phyloP scores from a whole-genome alignment of 768 basidiomycete species.

The Boletus subparvulus region DNA sequence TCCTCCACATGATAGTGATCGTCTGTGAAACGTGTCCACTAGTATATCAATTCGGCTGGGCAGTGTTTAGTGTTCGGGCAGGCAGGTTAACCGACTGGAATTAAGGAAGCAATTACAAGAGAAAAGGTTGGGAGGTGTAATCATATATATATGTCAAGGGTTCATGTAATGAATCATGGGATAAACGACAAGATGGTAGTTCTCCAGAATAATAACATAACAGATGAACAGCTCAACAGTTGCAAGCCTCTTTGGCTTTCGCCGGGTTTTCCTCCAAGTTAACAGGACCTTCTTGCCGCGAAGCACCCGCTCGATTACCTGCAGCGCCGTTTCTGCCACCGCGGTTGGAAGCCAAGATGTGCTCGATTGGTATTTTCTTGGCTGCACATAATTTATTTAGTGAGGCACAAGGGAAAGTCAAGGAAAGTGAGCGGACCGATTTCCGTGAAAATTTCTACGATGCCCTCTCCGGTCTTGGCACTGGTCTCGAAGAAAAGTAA shows the following conservation, averaged over 20 bases:
- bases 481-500: constrained; percentile 96
- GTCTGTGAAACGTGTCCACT: constrained; percentile 9
- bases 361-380: constrained; percentile 90
- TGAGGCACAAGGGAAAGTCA: background rate
- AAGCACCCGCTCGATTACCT: constrained; percentile 49
- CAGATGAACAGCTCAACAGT: constrained; percentile 53
- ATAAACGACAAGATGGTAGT: constrained; percentile 19
- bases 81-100: constrained; percentile 14
- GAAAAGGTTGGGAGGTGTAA: constrained; percentile 15
- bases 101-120: constrained; percentile 32
- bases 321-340: constrained; percentile 60
- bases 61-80: background rate
- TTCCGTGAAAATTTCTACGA: constrained; percentile 96
- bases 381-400: constrained; percentile 40
- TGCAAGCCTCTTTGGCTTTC: constrained; percentile 77
- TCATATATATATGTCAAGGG: constrained; percentile 23
- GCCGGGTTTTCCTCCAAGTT: constrained; percentile 66
- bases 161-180: constrained; percentile 21
- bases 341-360: constrained; percentile 83
- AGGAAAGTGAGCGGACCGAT: constrained; percentile 63
- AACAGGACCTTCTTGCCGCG: constrained; percentile 55
- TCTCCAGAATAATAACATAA: constrained; percentile 15
- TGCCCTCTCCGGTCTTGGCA: constrained; percentile 94
- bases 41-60: background rate
- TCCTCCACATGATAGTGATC: constrained; percentile 7